phyloP scores from a whole-genome alignment of 768 basidiomycete species.

The Phanerochaete carnosa region DNA sequence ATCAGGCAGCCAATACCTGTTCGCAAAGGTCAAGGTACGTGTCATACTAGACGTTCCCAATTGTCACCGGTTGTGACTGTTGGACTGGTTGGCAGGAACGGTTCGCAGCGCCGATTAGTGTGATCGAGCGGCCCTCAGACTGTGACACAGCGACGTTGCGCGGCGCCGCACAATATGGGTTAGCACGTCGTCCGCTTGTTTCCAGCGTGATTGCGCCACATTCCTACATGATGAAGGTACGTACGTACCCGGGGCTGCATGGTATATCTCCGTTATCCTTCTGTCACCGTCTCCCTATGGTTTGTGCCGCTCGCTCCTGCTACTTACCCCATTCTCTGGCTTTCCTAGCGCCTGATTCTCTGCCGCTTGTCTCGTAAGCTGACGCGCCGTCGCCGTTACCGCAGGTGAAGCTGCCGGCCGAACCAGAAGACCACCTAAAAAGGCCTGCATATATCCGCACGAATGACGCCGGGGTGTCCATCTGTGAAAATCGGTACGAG shows the following conservation, averaged over 20 bases:
- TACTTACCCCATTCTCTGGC: background rate
- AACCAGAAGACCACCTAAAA: conserved; percentile 77
- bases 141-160: conserved; percentile 86
- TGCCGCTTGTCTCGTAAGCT: background rate
- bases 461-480: conserved; percentile 71
- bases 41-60: background rate
- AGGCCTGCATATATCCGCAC: conserved; percentile 81
- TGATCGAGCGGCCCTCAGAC: conserved; percentile 82
- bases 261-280: background rate
- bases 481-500: conserved; percentile 81
- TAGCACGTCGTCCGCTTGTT: conserved; percentile 71
- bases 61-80: background rate
- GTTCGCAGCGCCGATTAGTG: conserved; percentile 61
- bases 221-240: conserved; percentile 84
- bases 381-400: background rate
- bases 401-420: conserved; percentile 86
- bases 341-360: background rate
- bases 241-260: conserved; percentile 6
- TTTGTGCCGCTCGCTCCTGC: background rate
- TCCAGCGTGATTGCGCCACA: conserved; percentile 80
- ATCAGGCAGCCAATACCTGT: conserved; percentile 74
- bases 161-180: conserved; percentile 85
- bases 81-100: conserved; percentile 44
- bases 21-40: conserved; percentile 70
- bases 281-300: background rate